A percentile compares a stretch with the other conserved stretches of the same genome.
These are phyloP conservation scores for Pistacia integerrima DNA, from an alignment of 345 rosid genomes.

Conservation along the genomic window DNA sequence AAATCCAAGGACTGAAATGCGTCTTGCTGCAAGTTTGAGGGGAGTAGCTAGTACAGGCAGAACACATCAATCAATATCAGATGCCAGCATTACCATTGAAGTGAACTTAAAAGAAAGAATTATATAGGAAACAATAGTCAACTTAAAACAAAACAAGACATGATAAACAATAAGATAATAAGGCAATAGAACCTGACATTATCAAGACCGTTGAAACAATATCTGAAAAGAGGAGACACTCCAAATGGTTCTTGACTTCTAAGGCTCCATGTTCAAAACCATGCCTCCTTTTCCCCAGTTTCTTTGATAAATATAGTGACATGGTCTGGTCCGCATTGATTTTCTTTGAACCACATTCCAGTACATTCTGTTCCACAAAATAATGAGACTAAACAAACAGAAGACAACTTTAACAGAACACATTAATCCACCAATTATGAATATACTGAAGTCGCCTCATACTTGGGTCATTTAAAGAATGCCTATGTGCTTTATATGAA, in stretches of 20 bases:
- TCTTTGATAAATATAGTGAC: conserved; percentile 71
- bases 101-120: neutral
- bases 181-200: conserved; percentile 50
- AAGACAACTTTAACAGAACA: neutral
- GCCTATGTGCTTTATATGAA: too few species aligned
- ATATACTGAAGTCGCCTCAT: neutral
- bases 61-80: conserved; percentile 25
- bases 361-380: conserved; percentile 60
- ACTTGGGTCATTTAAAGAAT: neutral
- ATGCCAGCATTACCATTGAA: neutral
- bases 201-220: conserved; percentile 68
- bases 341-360: conserved; percentile 84
- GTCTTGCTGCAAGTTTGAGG: conserved; percentile 37
- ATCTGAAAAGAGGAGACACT: conserved; percentile 69
- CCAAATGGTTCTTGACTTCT: conserved; percentile 75
- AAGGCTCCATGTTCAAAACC: conserved; percentile 92
- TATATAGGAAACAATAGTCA: too few species aligned
- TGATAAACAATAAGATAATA: neutral
- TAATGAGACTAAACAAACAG: neutral
- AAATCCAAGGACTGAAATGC: conserved; percentile 70
- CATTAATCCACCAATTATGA: neutral
- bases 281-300: conserved; percentile 67
- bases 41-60: conserved; percentile 53
- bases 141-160: neutral
- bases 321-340: conserved; percentile 54